phyloP scores from a whole-genome alignment of 257 asterid species.

The Jacaranda copaia region DNA sequence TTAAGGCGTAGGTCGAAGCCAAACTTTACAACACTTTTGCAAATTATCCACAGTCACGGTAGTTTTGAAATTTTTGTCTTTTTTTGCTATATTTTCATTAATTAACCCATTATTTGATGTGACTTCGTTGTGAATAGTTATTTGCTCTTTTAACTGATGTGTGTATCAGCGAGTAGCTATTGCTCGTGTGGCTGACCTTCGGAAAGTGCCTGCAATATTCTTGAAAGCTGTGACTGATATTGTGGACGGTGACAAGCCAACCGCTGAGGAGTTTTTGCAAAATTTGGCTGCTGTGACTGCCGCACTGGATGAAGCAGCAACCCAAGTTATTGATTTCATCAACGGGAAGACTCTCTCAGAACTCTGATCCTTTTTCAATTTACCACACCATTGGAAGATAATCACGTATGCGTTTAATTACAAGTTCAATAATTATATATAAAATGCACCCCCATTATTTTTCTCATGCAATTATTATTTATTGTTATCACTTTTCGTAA shows the following conservation, averaged over 20 bases:
- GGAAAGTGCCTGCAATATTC: conserved; percentile 65
- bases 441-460: neutral
- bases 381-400: neutral
- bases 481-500: too few relatives aligned
- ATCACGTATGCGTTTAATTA: neutral
- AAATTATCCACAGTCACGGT: too few relatives aligned
- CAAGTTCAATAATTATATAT: too few relatives aligned
- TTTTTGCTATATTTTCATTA: too few relatives aligned
- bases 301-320: conserved; percentile 63
- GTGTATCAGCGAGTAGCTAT: conserved; percentile 67
- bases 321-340: conserved; percentile 57
- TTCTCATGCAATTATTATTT: neutral
- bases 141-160: neutral
- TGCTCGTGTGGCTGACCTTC: conserved; percentile 74
- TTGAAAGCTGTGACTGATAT: conserved; percentile 70
- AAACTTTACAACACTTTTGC: too few relatives aligned
- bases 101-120: too few relatives aligned
- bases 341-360: conserved; percentile 57
- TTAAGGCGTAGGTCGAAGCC: too few relatives aligned
- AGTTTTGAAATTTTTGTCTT: too few relatives aligned
- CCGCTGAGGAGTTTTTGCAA: conserved; percentile 68
- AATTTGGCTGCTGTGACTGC: conserved; percentile 65
- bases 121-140: neutral
- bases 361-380: conserved; percentile 41
- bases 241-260: conserved; percentile 70